phyloP scores from a whole-genome alignment of 768 basidiomycete genomes.

The Trametes punicea region DNA sequence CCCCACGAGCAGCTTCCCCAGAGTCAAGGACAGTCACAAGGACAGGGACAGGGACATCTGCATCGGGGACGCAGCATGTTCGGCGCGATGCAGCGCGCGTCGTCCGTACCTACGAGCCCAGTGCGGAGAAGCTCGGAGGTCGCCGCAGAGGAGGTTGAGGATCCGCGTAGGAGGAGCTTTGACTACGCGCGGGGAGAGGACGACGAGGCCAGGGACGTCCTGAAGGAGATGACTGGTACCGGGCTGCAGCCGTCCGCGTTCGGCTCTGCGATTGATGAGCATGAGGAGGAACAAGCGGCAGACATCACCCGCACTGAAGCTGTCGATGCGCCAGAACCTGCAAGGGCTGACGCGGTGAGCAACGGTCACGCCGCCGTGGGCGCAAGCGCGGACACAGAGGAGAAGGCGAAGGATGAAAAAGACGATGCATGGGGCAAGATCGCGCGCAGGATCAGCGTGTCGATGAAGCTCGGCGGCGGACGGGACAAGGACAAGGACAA shows the following conservation, averaged over 20 bases:
- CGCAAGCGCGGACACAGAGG: constrained; percentile 24
- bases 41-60: background rate
- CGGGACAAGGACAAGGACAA: constrained; percentile 25
- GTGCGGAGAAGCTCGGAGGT: constrained; percentile 33
- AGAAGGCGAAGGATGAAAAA: constrained; percentile 33
- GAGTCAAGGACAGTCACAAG: background rate
- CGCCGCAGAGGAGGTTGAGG: constrained; percentile 39
- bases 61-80: constrained; percentile 5
- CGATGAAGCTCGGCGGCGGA: constrained; percentile 40
- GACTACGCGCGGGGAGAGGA: constrained; percentile 31
- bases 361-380: constrained; percentile 16
- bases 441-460: constrained; percentile 59
- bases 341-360: constrained; percentile 31
- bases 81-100: constrained; percentile 38
- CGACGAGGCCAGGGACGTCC: constrained; percentile 15
- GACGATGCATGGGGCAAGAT: constrained; percentile 62
- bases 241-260: background rate
- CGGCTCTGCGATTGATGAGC: constrained; percentile 5
- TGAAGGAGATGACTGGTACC: constrained; percentile 10
- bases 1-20: constrained; percentile 2
- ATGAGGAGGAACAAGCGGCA: constrained; percentile 7
- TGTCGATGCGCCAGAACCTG: constrained; percentile 29
- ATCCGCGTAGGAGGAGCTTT: constrained; percentile 42
- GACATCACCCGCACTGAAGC: constrained; percentile 4
- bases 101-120: constrained; percentile 53